phyloP scores from a whole-genome alignment of 163 green algal species.

The Smithsoniella earleae region DNA sequence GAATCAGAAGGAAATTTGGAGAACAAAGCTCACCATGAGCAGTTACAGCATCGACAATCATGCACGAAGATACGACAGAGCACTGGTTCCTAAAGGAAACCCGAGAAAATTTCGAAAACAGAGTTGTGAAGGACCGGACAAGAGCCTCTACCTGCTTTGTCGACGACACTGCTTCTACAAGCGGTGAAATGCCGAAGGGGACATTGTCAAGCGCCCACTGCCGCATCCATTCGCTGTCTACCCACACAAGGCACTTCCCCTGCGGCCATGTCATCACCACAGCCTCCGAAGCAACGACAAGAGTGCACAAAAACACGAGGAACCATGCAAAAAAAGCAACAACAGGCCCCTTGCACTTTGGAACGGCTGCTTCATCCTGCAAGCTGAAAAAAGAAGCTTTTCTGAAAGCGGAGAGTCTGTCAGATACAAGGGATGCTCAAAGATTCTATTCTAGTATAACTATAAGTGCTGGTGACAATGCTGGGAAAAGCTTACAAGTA shows the following conservation, averaged over 20 bases:
- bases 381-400: no score
- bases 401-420: no score
- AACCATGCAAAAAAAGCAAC: not conserved
- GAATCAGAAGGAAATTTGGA: not conserved
- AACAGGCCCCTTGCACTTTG: not conserved
- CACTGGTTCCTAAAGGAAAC: no score
- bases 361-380: no score
- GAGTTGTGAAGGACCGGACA: not conserved
- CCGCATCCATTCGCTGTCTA: not conserved
- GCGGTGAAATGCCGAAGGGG: not conserved
- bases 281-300: not conserved
- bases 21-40: not conserved
- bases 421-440: no score
- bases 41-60: not conserved
- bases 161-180: not conserved
- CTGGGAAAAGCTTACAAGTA: no score
- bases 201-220: not conserved
- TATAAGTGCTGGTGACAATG: not conserved
- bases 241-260: not conserved
- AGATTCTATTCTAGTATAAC: not conserved
- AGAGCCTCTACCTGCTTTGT: not conserved
- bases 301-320: not conserved
- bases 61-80: no score
- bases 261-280: slow-evolving; percentile 5
- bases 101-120: no score